These are phyloP conservation scores for Sporopachydermia quercuum DNA, from an alignment of 805 yeast genomes.

Conservation along the genomic window DNA sequence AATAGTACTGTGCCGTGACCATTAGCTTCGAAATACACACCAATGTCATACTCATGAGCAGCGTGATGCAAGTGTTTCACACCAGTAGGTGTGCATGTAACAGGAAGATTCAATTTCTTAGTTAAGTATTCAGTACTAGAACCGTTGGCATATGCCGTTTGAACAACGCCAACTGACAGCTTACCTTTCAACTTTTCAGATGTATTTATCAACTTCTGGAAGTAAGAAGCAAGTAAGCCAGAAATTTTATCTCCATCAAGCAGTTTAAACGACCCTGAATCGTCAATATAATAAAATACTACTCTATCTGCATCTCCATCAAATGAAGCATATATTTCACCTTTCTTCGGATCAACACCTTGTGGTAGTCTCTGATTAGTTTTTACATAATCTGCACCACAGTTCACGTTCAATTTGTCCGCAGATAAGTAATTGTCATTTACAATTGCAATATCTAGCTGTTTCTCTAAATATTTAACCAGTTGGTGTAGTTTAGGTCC, in stretches of 20 bases:
- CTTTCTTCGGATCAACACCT: constrained; percentile 31
- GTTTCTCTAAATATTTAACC: constrained; percentile 25
- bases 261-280: constrained; percentile 19
- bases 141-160: constrained; percentile 97
- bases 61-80: constrained; percentile 95
- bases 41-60: constrained; percentile 71
- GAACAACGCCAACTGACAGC: constrained; percentile 66
- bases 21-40: constrained; percentile 94
- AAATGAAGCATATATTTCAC: constrained; percentile 58
- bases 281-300: constrained; percentile 42
- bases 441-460: constrained; percentile 25
- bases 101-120: constrained; percentile 53
- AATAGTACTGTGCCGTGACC: constrained; percentile 98
- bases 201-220: constrained; percentile 35
- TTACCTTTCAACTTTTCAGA: constrained; percentile 25
- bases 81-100: constrained; percentile 84
- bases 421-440: constrained; percentile 45
- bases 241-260: constrained; percentile 93
- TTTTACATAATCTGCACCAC: constrained; percentile 95
- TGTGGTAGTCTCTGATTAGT: constrained; percentile 70
- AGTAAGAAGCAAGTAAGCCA: constrained; percentile 60
- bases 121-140: constrained; percentile 63
- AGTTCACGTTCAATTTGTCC: constrained; percentile 46
- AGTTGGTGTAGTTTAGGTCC: constrained; percentile 53
- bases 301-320: constrained; percentile 98